A percentile compares a stretch with the other conserved stretches of the same genome.
These are phyloP conservation scores for Vigna trinervia DNA, from an alignment of 306 rosid genomes.

Conservation along the genomic window DNA sequence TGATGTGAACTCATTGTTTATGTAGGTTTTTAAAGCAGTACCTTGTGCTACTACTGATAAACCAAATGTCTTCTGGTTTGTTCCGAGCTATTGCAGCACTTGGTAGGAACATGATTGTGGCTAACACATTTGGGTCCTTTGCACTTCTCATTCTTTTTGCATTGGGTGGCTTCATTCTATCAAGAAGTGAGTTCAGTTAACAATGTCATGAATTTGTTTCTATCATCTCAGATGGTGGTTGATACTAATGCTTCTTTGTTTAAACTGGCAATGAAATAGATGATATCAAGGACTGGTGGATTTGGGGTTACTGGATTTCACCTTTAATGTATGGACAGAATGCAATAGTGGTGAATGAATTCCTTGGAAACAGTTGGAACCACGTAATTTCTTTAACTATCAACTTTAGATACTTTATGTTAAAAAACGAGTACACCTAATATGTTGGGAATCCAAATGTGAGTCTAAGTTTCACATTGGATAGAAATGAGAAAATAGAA, in stretches of 20 bases:
- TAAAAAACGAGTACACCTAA: background rate
- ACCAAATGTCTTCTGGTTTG: conserved; percentile 61
- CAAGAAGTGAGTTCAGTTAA: conserved; percentile 48
- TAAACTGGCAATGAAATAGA: conserved; percentile 52
- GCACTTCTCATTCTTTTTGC: conserved; percentile 42
- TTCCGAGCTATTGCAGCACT: conserved; percentile 60
- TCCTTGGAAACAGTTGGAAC: conserved; percentile 67
- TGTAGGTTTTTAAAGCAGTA: conserved; percentile 57
- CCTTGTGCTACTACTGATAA: conserved; percentile 46
- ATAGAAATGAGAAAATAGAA: no score
- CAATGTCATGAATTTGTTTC: background rate
- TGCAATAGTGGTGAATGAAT: conserved; percentile 63
- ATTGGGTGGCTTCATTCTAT: conserved; percentile 58
- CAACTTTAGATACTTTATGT: conserved; percentile 17
- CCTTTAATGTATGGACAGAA: conserved; percentile 69
- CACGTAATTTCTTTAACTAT: conserved; percentile 49
- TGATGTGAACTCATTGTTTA: conserved; percentile 8
- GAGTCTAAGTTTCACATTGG: no score
- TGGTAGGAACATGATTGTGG: conserved; percentile 56
- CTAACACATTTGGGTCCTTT: conserved; percentile 49
- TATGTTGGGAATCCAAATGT: no score
- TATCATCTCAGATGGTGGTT: background rate
- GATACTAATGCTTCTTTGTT: conserved; percentile 29
- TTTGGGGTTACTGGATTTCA: conserved; percentile 68
- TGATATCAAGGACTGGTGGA: conserved; percentile 61